Conservation (phyloP, 2,329 filamentous ascomycete species). For the Ophiostoma triangulosporum region DNA sequence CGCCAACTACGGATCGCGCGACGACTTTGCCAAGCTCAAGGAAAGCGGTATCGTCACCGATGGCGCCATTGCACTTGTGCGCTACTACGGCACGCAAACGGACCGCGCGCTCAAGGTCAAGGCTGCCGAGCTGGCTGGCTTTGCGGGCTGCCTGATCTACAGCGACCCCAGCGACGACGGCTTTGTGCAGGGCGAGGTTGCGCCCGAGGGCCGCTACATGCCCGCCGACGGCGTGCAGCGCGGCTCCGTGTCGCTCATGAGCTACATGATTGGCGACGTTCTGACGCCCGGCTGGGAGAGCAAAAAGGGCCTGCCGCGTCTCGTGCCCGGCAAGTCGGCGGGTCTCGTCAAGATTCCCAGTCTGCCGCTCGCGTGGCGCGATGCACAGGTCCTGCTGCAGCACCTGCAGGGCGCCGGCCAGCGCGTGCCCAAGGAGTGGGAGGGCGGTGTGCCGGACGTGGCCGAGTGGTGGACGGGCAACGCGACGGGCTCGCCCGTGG, state of each 20-base stretch:
- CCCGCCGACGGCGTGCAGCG: slow-evolving; percentile 72
- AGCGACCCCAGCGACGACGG: slow-evolving; percentile 75
- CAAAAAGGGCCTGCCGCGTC: slow-evolving; percentile 46
- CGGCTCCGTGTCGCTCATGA: slow-evolving; percentile 66
- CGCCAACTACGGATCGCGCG: slow-evolving; percentile 76
- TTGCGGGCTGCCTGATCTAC: slow-evolving; percentile 80
- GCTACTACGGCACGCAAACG: slow-evolving; percentile 60
- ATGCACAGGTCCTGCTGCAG: slow-evolving; percentile 68
- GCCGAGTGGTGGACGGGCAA: slow-evolving; percentile 60
- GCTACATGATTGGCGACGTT: slow-evolving; percentile 79
- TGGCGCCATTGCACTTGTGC: slow-evolving; percentile 72
- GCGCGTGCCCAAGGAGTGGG: slow-evolving; percentile 56
- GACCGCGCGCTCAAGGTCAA: slow-evolving; percentile 76
- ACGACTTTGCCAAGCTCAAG: slow-evolving; percentile 64
- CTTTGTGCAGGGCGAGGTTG: slow-evolving; percentile 56
- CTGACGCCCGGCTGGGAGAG: slow-evolving; percentile 79
- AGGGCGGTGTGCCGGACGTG: slow-evolving; percentile 61
- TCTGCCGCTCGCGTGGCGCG: slow-evolving; percentile 76
- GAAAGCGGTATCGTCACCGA: slow-evolving; percentile 60
- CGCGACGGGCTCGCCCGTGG: slow-evolving; percentile 49
- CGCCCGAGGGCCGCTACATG: slow-evolving; percentile 67
- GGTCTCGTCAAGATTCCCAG: slow-evolving; percentile 77
- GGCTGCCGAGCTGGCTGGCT: slow-evolving; percentile 75
- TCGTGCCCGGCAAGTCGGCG: slow-evolving; percentile 54
- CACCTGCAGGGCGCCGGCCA: slow-evolving; percentile 63